Percentiles rank a stretch among this genome's conserved stretches.
Evolutionary conservation across 768 basidiomycete genomes (phyloP).

Genomic region (Hygrocybe punicea): DNA sequence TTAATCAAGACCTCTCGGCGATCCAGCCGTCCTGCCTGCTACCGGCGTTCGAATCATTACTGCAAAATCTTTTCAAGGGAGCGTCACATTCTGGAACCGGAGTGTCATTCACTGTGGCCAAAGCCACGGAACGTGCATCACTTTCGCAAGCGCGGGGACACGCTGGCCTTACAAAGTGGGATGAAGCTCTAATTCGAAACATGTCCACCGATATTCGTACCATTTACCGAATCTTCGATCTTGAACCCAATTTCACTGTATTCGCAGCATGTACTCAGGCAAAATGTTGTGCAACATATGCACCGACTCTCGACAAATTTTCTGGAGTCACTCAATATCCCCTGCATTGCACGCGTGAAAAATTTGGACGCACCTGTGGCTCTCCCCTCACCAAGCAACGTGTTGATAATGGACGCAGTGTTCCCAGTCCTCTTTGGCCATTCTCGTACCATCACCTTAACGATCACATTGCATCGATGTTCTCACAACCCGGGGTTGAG

Average conservation of each 20-base stretch:
- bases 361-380: not conserved
- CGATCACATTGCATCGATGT: slow-evolving; percentile 7
- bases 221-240: not conserved
- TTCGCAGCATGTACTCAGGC: not conserved
- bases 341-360: not conserved
- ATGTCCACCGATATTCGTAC: not conserved
- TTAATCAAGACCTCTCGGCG: not conserved
- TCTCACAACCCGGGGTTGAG: slow-evolving; percentile 9
- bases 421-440: not conserved
- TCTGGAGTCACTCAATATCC: not conserved
- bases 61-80: not conserved
- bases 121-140: not conserved
- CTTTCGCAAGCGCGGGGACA: not conserved
- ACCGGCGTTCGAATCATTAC: not conserved
- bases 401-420: not conserved
- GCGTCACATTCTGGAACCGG: not conserved
- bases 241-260: not conserved
- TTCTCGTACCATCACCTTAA: slow-evolving; percentile 8
- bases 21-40: not conserved
- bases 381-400: not conserved
- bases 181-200: not conserved
- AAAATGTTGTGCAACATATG: not conserved
- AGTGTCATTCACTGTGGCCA: not conserved
- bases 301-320: not conserved
- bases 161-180: not conserved